Conservation (phyloP, 108 stramenopile genomes). For the Schizochytrium sp. region DNA sequence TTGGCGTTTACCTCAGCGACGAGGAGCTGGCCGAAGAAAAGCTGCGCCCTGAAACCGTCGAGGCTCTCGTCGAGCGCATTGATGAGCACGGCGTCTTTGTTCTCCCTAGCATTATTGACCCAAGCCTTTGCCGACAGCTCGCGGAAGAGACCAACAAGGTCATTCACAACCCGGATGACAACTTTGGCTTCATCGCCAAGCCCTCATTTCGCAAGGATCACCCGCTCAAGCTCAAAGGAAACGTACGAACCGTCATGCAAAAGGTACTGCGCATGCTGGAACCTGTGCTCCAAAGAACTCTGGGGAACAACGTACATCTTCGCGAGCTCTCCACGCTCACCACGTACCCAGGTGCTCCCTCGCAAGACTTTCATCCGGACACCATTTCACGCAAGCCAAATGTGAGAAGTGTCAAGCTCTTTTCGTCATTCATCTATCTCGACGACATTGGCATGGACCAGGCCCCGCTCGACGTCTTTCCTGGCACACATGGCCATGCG, state of each 20-base stretch:
- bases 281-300: background rate
- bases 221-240: background rate
- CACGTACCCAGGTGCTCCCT: background rate
- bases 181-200: background rate
- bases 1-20: background rate
- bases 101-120: background rate
- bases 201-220: background rate
- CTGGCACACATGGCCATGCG: background rate
- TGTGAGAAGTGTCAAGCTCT: background rate
- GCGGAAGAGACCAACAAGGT: background rate
- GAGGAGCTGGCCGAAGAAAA: background rate
- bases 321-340: background rate
- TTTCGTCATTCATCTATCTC: background rate
- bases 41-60: background rate
- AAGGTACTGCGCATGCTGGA: background rate
- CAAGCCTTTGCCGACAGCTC: background rate
- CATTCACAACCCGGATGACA: background rate
- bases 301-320: background rate
- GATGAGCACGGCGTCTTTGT: background rate
- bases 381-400: background rate
- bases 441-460: background rate
- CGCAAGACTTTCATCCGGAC: background rate
- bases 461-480: background rate
- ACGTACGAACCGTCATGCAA: background rate
- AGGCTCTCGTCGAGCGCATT: background rate